These are phyloP conservation scores for Parasarocladium wereldwijsianum DNA, from an alignment of 2,329 filamentous ascomycete species.

Conservation along the genomic window DNA sequence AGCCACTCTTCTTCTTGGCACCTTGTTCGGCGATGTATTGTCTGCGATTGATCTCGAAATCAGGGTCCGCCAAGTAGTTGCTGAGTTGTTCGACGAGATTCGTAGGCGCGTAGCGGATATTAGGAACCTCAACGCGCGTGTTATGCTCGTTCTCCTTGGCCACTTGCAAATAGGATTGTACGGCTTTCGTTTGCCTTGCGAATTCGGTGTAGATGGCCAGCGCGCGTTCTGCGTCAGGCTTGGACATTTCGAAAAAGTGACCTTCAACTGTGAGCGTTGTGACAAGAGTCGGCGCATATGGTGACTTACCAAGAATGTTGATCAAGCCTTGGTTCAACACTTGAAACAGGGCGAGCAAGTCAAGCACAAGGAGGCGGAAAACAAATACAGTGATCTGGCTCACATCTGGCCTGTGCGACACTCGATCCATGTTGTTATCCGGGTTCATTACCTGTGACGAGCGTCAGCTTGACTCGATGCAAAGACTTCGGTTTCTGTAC, in stretches of 20 bases:
- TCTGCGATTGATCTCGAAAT: slow-evolving; percentile 84
- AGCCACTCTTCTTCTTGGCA: slow-evolving; percentile 41
- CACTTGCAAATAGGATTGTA: slow-evolving; percentile 77
- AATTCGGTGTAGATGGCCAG: slow-evolving; percentile 88
- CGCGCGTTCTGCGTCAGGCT: slow-evolving; percentile 79
- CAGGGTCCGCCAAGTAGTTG: slow-evolving; percentile 85
- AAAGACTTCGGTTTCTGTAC: slow-evolving; percentile 17
- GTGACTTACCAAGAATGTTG: slow-evolving; percentile 68
- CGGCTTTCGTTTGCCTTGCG: slow-evolving; percentile 78
- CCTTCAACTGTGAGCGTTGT: no score
- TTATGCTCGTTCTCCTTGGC: slow-evolving; percentile 85
- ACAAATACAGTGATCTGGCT: slow-evolving; percentile 95
- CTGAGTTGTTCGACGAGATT: slow-evolving; percentile 80
- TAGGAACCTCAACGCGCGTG: slow-evolving; percentile 86
- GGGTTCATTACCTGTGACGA: background rate
- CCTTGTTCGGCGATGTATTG: slow-evolving; percentile 86
- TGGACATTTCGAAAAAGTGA: slow-evolving; percentile 97
- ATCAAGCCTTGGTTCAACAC: slow-evolving; percentile 95
- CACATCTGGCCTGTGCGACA: slow-evolving; percentile 76
- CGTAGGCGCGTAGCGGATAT: slow-evolving; percentile 91
- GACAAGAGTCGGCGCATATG: no score
- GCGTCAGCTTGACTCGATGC: background rate
- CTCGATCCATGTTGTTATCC: slow-evolving; percentile 29
- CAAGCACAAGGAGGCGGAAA: slow-evolving; percentile 80
- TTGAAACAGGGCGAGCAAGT: slow-evolving; percentile 80